Evolutionary conservation across 2,329 filamentous ascomycete genomes (phyloP).

Genomic region (Calonectria crousiana): DNA sequence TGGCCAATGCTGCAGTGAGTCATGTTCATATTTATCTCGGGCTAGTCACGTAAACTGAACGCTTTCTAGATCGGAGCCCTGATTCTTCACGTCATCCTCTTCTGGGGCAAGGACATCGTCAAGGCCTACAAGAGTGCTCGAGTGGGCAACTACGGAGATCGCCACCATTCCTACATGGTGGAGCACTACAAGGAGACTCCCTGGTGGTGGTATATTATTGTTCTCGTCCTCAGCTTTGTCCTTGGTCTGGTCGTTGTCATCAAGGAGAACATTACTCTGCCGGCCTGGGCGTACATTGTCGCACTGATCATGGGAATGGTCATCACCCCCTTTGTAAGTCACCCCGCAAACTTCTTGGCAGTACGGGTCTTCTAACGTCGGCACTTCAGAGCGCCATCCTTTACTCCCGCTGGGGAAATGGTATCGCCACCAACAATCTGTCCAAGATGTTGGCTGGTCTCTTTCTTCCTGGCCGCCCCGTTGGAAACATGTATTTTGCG

Average conservation of each 20-base stretch:
- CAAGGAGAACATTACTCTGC: conserved; percentile 60
- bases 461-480: conserved; percentile 61
- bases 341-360: not conserved
- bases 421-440: conserved; percentile 69
- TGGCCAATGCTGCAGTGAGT: conserved; percentile 68
- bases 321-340: conserved; percentile 63
- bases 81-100: conserved; percentile 63
- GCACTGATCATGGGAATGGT: conserved; percentile 57
- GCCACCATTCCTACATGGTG: conserved; percentile 65
- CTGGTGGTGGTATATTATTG: conserved; percentile 60
- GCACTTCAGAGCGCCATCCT: conserved; percentile 60
- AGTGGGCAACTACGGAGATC: conserved; percentile 58
- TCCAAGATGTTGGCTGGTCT: conserved; percentile 69
- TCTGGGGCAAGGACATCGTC: conserved; percentile 67
- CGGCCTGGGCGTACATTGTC: conserved; percentile 61
- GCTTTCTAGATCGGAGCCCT: conserved; percentile 65
- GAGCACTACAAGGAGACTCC: conserved; percentile 65
- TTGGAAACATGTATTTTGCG: conserved; percentile 71
- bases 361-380: not conserved
- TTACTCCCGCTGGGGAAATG: conserved; percentile 66
- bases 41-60: not conserved
- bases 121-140: conserved; percentile 60
- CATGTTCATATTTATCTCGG: not conserved
- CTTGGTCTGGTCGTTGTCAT: conserved; percentile 60
- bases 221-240: conserved; percentile 59